Conservation (phyloP, 345 rosid genomes). For the Abelmoschus esculentus region DNA sequence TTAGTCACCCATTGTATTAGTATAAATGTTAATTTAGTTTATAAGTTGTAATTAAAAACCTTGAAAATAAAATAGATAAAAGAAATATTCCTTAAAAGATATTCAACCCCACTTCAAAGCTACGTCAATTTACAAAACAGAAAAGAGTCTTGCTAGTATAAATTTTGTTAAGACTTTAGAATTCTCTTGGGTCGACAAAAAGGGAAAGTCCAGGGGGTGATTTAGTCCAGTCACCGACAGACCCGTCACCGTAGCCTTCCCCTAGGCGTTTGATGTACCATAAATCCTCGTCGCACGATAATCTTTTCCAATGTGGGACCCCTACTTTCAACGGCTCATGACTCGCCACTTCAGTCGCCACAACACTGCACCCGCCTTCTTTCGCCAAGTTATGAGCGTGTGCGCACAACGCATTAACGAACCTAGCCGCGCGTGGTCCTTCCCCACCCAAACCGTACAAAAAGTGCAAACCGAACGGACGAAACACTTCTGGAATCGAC, state of each 20-base stretch:
- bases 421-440: constrained; percentile 57
- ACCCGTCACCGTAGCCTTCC: constrained; percentile 71
- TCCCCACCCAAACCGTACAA: constrained; percentile 86
- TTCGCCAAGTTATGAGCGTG: constrained; percentile 86
- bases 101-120: neutral
- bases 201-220: constrained; percentile 79
- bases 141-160: too few species aligned
- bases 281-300: constrained; percentile 72
- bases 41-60: too few species aligned
- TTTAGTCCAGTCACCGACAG: constrained; percentile 83
- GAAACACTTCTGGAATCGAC: constrained; percentile 76
- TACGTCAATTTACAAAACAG: neutral
- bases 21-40: too few species aligned
- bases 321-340: constrained; percentile 61
- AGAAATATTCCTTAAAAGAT: neutral
- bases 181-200: constrained; percentile 96
- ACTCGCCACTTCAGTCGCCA: constrained; percentile 78
- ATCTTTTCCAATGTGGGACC: constrained; percentile 75
- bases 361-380: constrained; percentile 54
- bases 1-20: too few species aligned
- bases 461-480: constrained; percentile 74
- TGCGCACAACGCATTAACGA: constrained; percentile 59
- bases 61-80: too few species aligned
- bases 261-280: constrained; percentile 92
- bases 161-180: constrained; percentile 20